Conservation (phyloP, 352 stramenopile genomes). For the Phytopythium ostracodes region DNA sequence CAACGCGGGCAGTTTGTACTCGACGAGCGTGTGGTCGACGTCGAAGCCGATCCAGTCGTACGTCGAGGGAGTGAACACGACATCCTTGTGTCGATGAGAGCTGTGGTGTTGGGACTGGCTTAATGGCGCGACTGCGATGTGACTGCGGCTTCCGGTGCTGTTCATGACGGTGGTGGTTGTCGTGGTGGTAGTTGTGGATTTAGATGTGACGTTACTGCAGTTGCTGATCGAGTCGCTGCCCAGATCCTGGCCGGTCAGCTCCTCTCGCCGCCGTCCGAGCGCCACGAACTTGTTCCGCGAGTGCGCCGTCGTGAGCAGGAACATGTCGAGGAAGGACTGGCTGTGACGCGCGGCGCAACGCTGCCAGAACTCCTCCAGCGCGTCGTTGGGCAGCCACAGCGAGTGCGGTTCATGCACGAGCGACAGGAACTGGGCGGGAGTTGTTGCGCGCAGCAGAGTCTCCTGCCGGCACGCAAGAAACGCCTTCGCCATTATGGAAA, state of each 20-base stretch:
- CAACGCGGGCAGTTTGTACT: constrained; percentile 41
- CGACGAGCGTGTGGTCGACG: constrained; percentile 48
- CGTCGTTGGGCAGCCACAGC: constrained; percentile 33
- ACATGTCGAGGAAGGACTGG: constrained; percentile 30
- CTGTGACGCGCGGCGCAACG: constrained; percentile 34
- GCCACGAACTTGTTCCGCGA: constrained; percentile 38
- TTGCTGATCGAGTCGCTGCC: constrained; percentile 15
- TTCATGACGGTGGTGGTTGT: not conserved
- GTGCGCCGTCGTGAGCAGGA: constrained; percentile 20
- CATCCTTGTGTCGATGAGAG: not conserved
- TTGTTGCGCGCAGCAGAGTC: constrained; percentile 21
- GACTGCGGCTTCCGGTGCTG: constrained; percentile 4
- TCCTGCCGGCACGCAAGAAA: constrained; percentile 35
- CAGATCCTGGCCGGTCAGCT: not conserved
- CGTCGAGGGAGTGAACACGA: constrained; percentile 27
- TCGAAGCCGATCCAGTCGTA: constrained; percentile 63
- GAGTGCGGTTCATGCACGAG: constrained; percentile 23
- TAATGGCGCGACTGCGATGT: constrained; percentile 13
- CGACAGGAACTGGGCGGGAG: constrained; percentile 16
- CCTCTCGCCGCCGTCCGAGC: constrained; percentile 23
- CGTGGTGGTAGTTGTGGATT: not conserved
- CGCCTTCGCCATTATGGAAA: constrained; percentile 8
- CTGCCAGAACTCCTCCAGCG: constrained; percentile 41
- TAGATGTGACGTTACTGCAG: not conserved
- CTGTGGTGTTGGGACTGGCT: not conserved